These are phyloP conservation scores for Collariella sp. DNA, from an alignment of 495 filamentous ascomycete genomes.

Conservation along the genomic window DNA sequence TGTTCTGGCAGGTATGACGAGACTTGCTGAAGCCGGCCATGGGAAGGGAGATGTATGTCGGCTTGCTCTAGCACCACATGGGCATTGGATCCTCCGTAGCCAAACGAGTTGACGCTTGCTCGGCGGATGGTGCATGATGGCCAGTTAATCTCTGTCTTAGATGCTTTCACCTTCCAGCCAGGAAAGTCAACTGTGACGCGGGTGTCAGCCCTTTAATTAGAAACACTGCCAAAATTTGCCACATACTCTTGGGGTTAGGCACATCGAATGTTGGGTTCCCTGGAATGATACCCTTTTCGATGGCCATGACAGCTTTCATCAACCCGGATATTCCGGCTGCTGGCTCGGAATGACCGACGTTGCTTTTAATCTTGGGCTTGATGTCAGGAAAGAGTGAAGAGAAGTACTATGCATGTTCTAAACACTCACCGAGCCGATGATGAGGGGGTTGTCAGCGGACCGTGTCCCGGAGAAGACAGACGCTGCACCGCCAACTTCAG, in stretches of 20 bases:
- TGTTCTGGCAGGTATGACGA: neutral
- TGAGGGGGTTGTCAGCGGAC: neutral
- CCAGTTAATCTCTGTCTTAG: slow-evolving; percentile 3
- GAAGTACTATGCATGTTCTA: too few relatives aligned
- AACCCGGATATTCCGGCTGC: slow-evolving; percentile 30
- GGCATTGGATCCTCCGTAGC: slow-evolving; percentile 48
- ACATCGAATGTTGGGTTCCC: slow-evolving; percentile 26
- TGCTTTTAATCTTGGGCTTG: slow-evolving; percentile 28
- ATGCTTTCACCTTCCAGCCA: neutral
- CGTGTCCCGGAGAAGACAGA: slow-evolving; percentile 2
- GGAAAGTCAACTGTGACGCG: slow-evolving; percentile 8
- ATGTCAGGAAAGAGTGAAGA: too few relatives aligned
- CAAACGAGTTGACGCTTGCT: slow-evolving; percentile 47
- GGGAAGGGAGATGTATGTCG: neutral
- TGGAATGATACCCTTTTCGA: slow-evolving; percentile 33
- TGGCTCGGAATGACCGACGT: slow-evolving; percentile 37
- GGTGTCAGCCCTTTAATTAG: neutral
- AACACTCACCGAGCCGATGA: slow-evolving; percentile 32
- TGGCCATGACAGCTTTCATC: slow-evolving; percentile 29
- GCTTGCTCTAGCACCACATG: slow-evolving; percentile 42
- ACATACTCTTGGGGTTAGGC: slow-evolving; percentile 35
- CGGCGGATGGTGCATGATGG: slow-evolving; percentile 17
- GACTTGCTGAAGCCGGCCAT: neutral
- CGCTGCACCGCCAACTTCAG: slow-evolving; percentile 29
- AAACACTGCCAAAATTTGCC: neutral